Percentiles rank a stretch among this genome's conserved stretches.
Evolutionary conservation across 306 rosid species (phyloP).

Genomic region (Abrus precatorius): DNA sequence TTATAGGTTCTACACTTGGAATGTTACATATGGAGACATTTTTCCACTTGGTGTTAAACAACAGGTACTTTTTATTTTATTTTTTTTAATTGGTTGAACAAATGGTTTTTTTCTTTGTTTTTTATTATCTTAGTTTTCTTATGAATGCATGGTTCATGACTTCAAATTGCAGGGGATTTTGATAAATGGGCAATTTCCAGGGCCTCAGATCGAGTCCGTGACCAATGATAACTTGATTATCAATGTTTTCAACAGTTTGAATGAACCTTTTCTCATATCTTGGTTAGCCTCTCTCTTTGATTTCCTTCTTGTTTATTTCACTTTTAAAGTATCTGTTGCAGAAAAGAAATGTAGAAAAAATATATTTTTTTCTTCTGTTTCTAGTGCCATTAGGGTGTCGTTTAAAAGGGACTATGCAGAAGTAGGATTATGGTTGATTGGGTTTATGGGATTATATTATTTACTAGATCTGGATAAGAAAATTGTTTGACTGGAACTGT

Average conservation of each 20-base stretch:
- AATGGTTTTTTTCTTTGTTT: neutral
- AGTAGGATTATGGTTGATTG: neutral
- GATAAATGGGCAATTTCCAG: conserved; percentile 93
- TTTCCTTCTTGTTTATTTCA: conserved; percentile 3
- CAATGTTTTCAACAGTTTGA: conserved; percentile 80
- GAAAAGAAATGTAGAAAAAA: neutral
- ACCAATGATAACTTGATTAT: conserved; percentile 90
- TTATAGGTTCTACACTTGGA: conserved; percentile 80
- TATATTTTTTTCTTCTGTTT: neutral
- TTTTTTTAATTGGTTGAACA: neutral
- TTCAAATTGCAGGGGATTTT: conserved; percentile 73
- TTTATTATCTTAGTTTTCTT: neutral
- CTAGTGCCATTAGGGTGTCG: conserved; percentile 22
- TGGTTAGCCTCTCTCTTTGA: conserved; percentile 59
- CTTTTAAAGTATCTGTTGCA: neutral
- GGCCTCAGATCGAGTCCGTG: conserved; percentile 81
- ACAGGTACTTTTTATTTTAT: conserved; percentile 50
- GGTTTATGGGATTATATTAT: neutral
- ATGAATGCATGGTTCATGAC: conserved; percentile 23
- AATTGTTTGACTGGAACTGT: neutral
- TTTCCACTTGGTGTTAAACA: conserved; percentile 90
- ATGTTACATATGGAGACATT: conserved; percentile 86
- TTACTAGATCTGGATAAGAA: conserved; percentile 19
- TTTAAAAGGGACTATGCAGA: conserved; percentile 8
- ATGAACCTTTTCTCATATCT: conserved; percentile 86